Evolutionary conservation across 2,329 filamentous ascomycete genomes (phyloP).

Genomic region (Rugonectria rugulosa): DNA sequence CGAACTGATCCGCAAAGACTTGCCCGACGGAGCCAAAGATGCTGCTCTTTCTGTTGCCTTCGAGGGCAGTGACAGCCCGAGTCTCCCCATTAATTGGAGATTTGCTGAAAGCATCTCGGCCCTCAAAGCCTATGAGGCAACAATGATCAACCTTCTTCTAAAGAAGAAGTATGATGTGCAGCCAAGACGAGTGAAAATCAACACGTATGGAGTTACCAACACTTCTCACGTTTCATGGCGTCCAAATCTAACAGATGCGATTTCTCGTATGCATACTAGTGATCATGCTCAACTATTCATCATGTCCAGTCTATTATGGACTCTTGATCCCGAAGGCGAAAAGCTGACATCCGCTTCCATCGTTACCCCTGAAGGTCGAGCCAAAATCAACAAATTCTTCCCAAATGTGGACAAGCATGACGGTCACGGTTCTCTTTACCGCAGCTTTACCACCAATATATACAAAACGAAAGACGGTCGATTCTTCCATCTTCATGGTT

Average conservation of each 20-base stretch:
- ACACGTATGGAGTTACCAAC: slow-evolving; percentile 51
- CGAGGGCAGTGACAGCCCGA: slow-evolving; percentile 51
- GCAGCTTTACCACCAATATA: background rate
- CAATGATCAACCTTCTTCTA: slow-evolving; percentile 53
- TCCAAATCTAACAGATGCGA: no score
- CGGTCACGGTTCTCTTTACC: background rate
- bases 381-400: background rate
- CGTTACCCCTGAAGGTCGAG: no score
- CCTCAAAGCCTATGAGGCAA: slow-evolving; percentile 57
- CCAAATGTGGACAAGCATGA: background rate
- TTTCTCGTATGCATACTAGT: background rate
- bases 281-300: slow-evolving; percentile 10
- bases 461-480: background rate
- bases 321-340: background rate
- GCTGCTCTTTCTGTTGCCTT: no score
- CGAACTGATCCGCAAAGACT: no score
- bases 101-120: slow-evolving; percentile 61
- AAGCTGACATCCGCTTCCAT: background rate
- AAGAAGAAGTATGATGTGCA: slow-evolving; percentile 53
- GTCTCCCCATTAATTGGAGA: slow-evolving; percentile 63
- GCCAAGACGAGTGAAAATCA: slow-evolving; percentile 51
- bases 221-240: no score
- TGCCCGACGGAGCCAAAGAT: no score
- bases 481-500: background rate
- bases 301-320: slow-evolving; percentile 9